Percentiles rank a stretch among this genome's conserved stretches.
Evolutionary conservation across 2,329 filamentous ascomycete genomes (phyloP).

Genomic region (Cytospora chrysosperma): DNA sequence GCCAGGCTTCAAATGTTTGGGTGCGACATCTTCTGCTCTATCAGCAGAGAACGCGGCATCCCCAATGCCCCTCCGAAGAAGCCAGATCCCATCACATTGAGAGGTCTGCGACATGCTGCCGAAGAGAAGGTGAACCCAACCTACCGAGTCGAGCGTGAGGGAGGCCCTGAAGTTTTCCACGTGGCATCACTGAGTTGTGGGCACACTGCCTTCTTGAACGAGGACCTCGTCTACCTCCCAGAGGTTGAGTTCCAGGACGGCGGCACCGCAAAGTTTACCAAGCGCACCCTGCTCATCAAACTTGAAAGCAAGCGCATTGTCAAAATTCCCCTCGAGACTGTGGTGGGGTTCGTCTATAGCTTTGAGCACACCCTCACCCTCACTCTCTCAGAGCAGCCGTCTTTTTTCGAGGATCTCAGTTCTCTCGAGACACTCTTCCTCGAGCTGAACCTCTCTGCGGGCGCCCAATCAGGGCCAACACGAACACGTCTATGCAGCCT

Average conservation of each 20-base stretch:
- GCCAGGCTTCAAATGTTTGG: constrained; percentile 34
- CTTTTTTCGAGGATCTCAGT: constrained; percentile 36
- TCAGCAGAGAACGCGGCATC: constrained; percentile 13
- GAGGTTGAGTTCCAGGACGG: constrained; percentile 39
- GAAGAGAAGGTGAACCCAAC: constrained; percentile 23
- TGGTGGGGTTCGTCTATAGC: constrained; percentile 45
- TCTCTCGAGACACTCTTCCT: not conserved
- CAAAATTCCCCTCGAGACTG: constrained; percentile 49
- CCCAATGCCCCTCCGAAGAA: not conserved
- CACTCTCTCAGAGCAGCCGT: constrained; percentile 48
- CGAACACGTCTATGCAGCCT: constrained; percentile 34
- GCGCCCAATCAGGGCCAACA: constrained; percentile 14
- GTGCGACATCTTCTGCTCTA: constrained; percentile 32
- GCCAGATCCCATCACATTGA: constrained; percentile 26
- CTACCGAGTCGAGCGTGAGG: constrained; percentile 6
- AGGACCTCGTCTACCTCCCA: constrained; percentile 42
- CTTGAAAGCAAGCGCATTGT: constrained; percentile 35
- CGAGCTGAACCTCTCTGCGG: constrained; percentile 10
- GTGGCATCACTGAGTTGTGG: constrained; percentile 38
- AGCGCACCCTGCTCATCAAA: constrained; percentile 41
- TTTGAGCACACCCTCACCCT: constrained; percentile 43
- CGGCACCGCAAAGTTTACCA: constrained; percentile 43
- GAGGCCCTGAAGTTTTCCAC: constrained; percentile 15
- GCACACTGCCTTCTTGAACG: constrained; percentile 43
- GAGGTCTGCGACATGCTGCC: constrained; percentile 24